phyloP scores from a whole-genome alignment of 2,329 filamentous ascomycete genomes.

The Coniochaeta sp. region DNA sequence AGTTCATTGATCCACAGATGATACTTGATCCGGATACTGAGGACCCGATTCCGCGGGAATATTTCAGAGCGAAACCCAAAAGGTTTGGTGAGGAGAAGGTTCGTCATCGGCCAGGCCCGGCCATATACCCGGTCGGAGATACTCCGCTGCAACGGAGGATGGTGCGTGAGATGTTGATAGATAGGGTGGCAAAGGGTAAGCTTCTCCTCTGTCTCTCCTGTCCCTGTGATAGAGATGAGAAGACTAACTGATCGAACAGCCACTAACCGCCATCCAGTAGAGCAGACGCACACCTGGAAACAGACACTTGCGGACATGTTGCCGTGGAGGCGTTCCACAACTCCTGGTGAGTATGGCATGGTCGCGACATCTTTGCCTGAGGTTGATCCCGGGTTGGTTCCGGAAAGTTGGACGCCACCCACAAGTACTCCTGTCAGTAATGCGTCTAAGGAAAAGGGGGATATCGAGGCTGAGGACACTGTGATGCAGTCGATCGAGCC shows the following conservation, averaged over 20 bases:
- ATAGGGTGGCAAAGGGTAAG: conserved; percentile 11
- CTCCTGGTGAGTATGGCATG: not conserved
- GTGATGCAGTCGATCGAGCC: not conserved
- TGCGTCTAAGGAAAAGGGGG: not conserved
- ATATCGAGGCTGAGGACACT: not conserved
- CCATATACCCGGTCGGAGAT: conserved; percentile 27
- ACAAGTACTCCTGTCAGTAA: not conserved
- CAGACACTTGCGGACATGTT: not conserved
- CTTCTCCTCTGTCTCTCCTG: not conserved
- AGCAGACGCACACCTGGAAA: not conserved
- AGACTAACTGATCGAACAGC: not conserved
- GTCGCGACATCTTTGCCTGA: conserved; percentile 2
- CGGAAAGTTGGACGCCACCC: conserved; percentile 6
- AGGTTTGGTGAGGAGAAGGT: conserved; percentile 15
- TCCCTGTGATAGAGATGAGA: not conserved
- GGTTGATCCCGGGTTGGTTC: not conserved
- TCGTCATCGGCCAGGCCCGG: conserved; percentile 20
- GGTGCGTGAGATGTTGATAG: conserved; percentile 13
- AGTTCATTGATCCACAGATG: conserved; percentile 16
- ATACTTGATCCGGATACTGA: conserved; percentile 18
- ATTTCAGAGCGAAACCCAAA: conserved; percentile 13
- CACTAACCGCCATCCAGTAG: not conserved
- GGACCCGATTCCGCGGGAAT: conserved; percentile 16
- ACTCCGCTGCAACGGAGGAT: conserved; percentile 24
- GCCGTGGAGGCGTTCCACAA: not conserved